phyloP scores from a whole-genome alignment of 768 basidiomycete genomes.

The Suillus subalutaceus region DNA sequence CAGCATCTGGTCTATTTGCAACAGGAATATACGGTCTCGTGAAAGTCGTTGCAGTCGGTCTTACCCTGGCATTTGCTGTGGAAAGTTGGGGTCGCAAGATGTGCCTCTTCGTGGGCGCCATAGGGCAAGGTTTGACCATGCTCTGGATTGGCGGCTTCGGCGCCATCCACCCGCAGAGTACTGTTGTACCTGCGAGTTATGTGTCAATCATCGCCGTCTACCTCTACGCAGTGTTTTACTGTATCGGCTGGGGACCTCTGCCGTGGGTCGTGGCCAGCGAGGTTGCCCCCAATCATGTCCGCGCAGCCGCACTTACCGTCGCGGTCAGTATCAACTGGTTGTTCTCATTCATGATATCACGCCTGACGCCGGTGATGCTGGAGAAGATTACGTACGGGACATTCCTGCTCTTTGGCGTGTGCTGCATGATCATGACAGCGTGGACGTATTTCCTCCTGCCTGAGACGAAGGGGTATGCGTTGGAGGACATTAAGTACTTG shows the following conservation, averaged over 20 bases:
- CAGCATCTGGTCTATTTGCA: slow-evolving; percentile 44
- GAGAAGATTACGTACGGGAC: slow-evolving; percentile 40
- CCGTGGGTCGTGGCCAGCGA: slow-evolving; percentile 35
- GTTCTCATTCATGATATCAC: slow-evolving; percentile 49
- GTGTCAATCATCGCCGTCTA: slow-evolving; percentile 49
- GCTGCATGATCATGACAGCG: slow-evolving; percentile 42
- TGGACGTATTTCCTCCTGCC: slow-evolving; percentile 51
- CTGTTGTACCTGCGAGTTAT: slow-evolving; percentile 42
- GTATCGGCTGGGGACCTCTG: slow-evolving; percentile 43
- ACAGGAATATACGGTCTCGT: slow-evolving; percentile 42
- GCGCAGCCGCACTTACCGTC: slow-evolving; percentile 40
- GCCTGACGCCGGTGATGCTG: slow-evolving; percentile 45
- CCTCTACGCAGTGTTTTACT: slow-evolving; percentile 50
- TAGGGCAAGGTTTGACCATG: slow-evolving; percentile 49
- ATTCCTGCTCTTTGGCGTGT: slow-evolving; percentile 45
- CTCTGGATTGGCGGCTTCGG: slow-evolving; percentile 50
- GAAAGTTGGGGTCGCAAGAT: slow-evolving; percentile 48
- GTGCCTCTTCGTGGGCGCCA: slow-evolving; percentile 46
- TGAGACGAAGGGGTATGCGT: slow-evolving; percentile 47
- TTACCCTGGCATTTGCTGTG: slow-evolving; percentile 46
- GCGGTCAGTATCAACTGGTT: slow-evolving; percentile 49
- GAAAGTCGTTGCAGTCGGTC: slow-evolving; percentile 42
- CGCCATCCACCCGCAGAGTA: slow-evolving; percentile 35
- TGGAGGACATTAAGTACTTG: slow-evolving; percentile 50
- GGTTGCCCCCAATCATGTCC: slow-evolving; percentile 46